Evolutionary conservation across 768 basidiomycete genomes (phyloP).

Genomic region (Dioszegia crocea): DNA sequence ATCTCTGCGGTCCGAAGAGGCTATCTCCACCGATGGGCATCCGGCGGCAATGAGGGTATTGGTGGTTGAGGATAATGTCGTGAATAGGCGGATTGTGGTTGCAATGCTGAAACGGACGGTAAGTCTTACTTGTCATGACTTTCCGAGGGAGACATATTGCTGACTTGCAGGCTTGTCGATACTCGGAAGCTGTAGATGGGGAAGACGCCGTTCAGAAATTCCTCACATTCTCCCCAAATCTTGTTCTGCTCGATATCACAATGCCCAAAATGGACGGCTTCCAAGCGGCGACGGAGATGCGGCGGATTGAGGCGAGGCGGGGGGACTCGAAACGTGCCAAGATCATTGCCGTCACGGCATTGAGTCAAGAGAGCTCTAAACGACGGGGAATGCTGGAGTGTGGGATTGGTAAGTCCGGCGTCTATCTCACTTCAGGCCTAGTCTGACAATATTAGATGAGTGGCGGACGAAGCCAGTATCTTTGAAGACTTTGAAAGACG

Average conservation of each 20-base stretch:
- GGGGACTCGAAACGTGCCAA: constrained; percentile 12
- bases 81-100: constrained; percentile 37
- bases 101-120: constrained; percentile 26
- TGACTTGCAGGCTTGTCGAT: constrained; percentile 20
- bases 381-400: constrained; percentile 36
- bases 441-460: constrained; percentile 1
- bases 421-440: not conserved
- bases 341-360: constrained; percentile 46
- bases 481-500: not conserved
- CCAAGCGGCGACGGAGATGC: constrained; percentile 39
- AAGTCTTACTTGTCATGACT: too few relatives aligned
- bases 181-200: constrained; percentile 44
- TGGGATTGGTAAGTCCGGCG: constrained; percentile 18
- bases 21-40: not conserved
- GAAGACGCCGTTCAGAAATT: constrained; percentile 38
- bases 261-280: constrained; percentile 49
- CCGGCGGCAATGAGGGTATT: constrained; percentile 24
- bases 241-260: constrained; percentile 44
- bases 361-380: constrained; percentile 30
- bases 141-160: too few relatives aligned
- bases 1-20: not conserved
- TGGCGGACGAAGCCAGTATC: constrained; percentile 9
- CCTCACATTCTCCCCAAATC: constrained; percentile 25
- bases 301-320: constrained; percentile 28
- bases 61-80: constrained; percentile 47